Percentiles rank a stretch among this genome's conserved stretches.
Conservation (phyloP, 139 green algal genomes). For the Tetratostichococcus sp. region DNA sequence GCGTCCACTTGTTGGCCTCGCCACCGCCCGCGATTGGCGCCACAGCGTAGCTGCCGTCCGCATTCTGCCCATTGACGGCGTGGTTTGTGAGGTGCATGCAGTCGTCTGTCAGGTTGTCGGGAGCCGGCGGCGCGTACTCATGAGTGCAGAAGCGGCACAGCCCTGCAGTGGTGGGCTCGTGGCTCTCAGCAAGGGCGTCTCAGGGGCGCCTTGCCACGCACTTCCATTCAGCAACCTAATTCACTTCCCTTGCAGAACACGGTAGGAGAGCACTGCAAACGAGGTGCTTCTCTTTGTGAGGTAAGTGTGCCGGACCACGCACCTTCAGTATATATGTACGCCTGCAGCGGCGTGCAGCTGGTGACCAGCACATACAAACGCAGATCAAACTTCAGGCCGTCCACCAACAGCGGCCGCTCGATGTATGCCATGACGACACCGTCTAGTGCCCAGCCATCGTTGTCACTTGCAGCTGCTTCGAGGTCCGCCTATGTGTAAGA, state of each 20-base stretch:
- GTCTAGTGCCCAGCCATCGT: no score
- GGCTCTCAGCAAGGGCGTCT: no score
- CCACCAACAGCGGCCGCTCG: conserved; percentile 50
- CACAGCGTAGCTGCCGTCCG: conserved; percentile 30
- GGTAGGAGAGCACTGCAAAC: no score
- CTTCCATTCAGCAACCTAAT: no score
- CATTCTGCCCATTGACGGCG: conserved; percentile 49
- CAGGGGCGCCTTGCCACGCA: no score
- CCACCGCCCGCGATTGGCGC: conserved; percentile 12
- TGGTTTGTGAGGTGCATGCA: conserved; percentile 81
- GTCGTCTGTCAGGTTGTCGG: conserved; percentile 52
- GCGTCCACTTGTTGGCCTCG: conserved; percentile 57
- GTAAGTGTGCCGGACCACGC: no score
- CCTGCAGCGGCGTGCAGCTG: conserved; percentile 56
- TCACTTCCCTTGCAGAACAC: no score
- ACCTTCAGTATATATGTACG: conserved; percentile 58
- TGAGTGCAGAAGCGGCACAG: conserved; percentile 64
- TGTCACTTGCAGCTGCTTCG: no score
- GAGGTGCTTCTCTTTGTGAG: no score
- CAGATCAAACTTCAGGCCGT: conserved; percentile 77
- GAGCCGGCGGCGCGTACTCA: conserved; percentile 49
- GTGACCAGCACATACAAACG: conserved; percentile 67
- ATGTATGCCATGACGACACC: conserved; percentile 40
- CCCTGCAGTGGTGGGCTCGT: conserved; percentile 15
- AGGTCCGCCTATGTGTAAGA: no score